Evolutionary conservation across 495 filamentous ascomycete genomes (phyloP), one percentile per base, ranked within the genome.

Genomic region (Daldinia bambusicola): DNA sequence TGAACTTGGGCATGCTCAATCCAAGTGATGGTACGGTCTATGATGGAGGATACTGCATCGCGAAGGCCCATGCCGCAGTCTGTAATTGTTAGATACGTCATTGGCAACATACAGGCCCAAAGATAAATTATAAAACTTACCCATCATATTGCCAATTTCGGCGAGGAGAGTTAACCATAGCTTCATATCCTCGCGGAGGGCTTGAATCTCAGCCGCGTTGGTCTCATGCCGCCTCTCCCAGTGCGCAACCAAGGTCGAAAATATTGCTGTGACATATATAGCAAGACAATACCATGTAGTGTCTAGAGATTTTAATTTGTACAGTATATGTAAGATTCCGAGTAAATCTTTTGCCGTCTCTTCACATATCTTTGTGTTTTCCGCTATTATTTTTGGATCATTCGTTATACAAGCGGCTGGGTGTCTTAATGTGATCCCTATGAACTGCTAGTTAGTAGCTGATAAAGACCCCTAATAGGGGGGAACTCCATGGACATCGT

Each of bases 251-350:
- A 95, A 77, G 4, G 85, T 88, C 2, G 91, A 92, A 59, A 92
- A 89, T 51, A 93, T 89, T 6, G 91, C 90, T 34, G 91, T 86
- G 7, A 93, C 82, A 74, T 92, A 93, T 20, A 91, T 84, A 0
- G 90, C 88, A 55, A 84, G 78, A 63, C 88, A 89, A 66, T 92
- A 90, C 91, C 91, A 94, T n/a, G 91, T 92, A 12, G 89, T 92
- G 70, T 95, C 92, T n/a, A 93, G 78, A 66, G 89, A 89, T 74
- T 89, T 89, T 51, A 84, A 77, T 74, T 86, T 85, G 53, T 86
- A 84, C 30, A 94, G 75, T 50, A 85, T 80, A 31, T 82, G 79
- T 12, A 91, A 84, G 43, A 86, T 84, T 53, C 82, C 79, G 16
- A 95, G 82, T 72, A 93, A 87, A 58, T 86, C 83, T 67, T 83